A percentile compares a stretch with the other conserved stretches of the same genome.
phyloP scores from a whole-genome alignment of 441 rosid genomes.

The Metrosideros polymorpha region DNA sequence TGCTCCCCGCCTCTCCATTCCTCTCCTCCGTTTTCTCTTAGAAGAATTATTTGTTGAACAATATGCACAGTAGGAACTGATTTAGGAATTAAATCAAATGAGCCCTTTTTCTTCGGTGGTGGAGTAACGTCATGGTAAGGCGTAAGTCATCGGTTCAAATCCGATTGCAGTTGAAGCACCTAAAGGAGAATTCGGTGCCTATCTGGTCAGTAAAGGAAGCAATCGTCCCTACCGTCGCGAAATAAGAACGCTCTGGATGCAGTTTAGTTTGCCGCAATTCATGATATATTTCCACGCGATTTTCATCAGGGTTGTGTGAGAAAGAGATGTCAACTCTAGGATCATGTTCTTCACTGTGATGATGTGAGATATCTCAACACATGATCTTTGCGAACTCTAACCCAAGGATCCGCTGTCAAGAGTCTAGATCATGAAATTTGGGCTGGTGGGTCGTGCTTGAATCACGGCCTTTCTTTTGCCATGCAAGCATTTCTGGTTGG shows the following conservation, averaged over 20 bases:
- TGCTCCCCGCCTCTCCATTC: too few relatives aligned
- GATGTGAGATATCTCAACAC: background rate
- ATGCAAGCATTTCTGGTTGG: background rate
- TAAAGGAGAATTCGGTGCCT: constrained; percentile 14
- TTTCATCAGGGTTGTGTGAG: too few relatives aligned
- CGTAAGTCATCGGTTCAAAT: background rate
- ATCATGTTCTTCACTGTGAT: background rate
- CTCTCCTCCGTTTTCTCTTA: too few relatives aligned
- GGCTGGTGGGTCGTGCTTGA: background rate
- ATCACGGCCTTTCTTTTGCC: background rate
- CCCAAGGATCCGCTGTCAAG: background rate
- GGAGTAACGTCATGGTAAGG: background rate
- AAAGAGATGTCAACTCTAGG: background rate
- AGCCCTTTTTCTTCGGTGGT: background rate
- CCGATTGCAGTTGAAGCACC: constrained; percentile 3
- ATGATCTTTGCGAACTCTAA: background rate
- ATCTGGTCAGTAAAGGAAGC: background rate
- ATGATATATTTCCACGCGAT: too few relatives aligned
- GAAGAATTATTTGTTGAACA: too few relatives aligned
- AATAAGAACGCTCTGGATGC: background rate
- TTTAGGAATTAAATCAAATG: background rate
- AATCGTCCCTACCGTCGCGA: background rate
- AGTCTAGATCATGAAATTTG: background rate
- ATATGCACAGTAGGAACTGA: background rate
- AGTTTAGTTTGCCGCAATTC: background rate